Evolutionary conservation across 176 grass and related monocot species (phyloP), one percentile per base, ranked within the genome.

Genomic region (Rhynchospora breviuscula): DNA sequence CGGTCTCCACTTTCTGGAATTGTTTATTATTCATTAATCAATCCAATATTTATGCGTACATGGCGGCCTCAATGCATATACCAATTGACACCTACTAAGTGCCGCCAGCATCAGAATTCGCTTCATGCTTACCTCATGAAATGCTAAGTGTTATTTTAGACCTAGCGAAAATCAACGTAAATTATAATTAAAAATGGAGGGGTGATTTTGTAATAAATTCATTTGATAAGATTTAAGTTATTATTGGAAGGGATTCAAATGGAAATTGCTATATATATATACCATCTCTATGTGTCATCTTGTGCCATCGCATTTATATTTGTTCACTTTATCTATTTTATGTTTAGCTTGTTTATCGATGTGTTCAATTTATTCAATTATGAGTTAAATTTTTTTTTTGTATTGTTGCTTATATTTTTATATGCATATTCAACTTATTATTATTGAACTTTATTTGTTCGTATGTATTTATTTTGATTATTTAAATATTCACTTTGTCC

Each of bases 41-140:
- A 82, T 80, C n/a, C 60, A 15, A 82, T 66, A 3, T 53, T 67
- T 23, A 82, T 82, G 60, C 62, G 8, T 65, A 53, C 80, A 82
- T 82, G 80, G 21, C 49, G 57, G 17, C 80, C 61, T 65, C 80
- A 67, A 82, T 78, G 59, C 53, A 14, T 53, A 53, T 78, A 57
- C 33, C 31, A 77, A 14, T 7, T 18, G 47, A 14, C 11, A 54
- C 17, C 23, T 78, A 78, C 49, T 35, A 57, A 54, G 51, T 57
- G 53, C 4, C 3, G 13, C 23, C 73, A 57, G 17, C 73, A 33
- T 8, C 49, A 77, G 9, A 77, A 56, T 57, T 78, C 12, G 13
- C 2, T 78, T 78, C 6, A 78, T 57, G 22, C 54, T 35, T 78
- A 57, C 23, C 73, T 78, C 7, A 51, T 57, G 22, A 77, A 53